phyloP scores from a whole-genome alignment of 306 rosid species.

The Argentina anserina region DNA sequence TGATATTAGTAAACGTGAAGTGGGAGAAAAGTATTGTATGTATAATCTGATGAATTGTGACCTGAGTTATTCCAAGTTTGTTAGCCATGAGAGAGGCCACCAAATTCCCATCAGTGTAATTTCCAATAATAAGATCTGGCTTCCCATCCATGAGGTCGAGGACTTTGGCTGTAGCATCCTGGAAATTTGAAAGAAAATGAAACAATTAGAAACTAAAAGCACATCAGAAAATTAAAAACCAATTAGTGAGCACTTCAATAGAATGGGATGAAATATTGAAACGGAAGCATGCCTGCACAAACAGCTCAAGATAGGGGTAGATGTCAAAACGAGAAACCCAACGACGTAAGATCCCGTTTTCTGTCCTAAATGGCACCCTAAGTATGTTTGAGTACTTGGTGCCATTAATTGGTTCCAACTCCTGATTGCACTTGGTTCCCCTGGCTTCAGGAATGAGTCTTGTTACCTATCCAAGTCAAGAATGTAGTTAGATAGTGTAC shows the following conservation, averaged over 20 bases:
- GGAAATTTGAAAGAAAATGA: neutral
- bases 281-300: constrained; percentile 49
- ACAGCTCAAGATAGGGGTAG: constrained; percentile 85
- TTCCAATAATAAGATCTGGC: constrained; percentile 84
- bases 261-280: constrained; percentile 3
- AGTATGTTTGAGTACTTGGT: constrained; percentile 74
- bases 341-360: constrained; percentile 49
- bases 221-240: neutral
- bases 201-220: neutral
- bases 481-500: constrained; percentile 1
- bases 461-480: constrained; percentile 49
- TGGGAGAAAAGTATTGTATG: constrained; percentile 6
- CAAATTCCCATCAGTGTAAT: constrained; percentile 88
- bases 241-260: neutral
- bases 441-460: constrained; percentile 83
- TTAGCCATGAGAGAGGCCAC: constrained; percentile 83
- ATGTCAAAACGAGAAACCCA: constrained; percentile 96
- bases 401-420: constrained; percentile 62
- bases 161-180: constrained; percentile 73
- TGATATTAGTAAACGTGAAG: constrained; percentile 15
- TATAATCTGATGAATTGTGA: constrained; percentile 25
- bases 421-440: constrained; percentile 84
- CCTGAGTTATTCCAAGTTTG: constrained; percentile 87
- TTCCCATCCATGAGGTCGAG: constrained; percentile 65
- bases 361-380: constrained; percentile 74